Evolutionary conservation across 2,329 filamentous ascomycete species (phyloP).

Genomic region (Cercospora zeae-maydis): DNA sequence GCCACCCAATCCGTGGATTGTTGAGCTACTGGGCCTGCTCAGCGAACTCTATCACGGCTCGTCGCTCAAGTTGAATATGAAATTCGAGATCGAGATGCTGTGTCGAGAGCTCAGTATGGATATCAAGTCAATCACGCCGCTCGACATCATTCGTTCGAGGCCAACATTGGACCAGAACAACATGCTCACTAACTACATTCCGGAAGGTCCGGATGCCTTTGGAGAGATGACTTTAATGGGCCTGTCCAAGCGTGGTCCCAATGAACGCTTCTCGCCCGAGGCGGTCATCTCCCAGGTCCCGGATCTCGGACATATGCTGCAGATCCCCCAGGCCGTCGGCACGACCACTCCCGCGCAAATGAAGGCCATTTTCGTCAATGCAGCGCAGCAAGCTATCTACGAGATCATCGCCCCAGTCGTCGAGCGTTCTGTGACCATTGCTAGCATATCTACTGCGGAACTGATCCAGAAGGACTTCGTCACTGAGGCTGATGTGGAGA

Average conservation of each 20-base stretch:
- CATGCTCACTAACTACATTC: conserved; percentile 39
- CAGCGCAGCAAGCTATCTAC: conserved; percentile 83
- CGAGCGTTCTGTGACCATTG: conserved; percentile 94
- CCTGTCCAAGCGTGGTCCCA: conserved; percentile 58
- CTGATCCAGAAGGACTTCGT: conserved; percentile 96
- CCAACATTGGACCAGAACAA: conserved; percentile 38
- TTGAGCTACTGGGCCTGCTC: conserved; percentile 88
- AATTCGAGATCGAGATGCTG: conserved; percentile 97
- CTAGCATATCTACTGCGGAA: conserved; percentile 91
- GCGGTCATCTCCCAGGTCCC: conserved; percentile 76
- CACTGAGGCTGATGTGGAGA: conserved; percentile 84
- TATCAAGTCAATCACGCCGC: conserved; percentile 84
- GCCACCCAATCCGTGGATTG: conserved; percentile 94
- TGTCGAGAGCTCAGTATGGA: conserved; percentile 92
- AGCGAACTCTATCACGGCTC: conserved; percentile 92
- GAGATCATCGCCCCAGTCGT: conserved; percentile 98
- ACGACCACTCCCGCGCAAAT: conserved; percentile 67
- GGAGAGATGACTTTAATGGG: conserved; percentile 73
- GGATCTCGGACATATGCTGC: conserved; percentile 73
- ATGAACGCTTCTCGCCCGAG: conserved; percentile 71
- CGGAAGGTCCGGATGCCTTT: conserved; percentile 66
- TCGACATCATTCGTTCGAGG: conserved; percentile 78
- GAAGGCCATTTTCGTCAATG: conserved; percentile 72
- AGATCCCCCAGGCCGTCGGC: conserved; percentile 72
- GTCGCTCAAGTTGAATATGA: conserved; percentile 91